A percentile compares a stretch with the other conserved stretches of the same genome.
These are phyloP conservation scores for Melampsora americana DNA, from an alignment of 1,284 basidiomycete species.

Conservation along the genomic window DNA sequence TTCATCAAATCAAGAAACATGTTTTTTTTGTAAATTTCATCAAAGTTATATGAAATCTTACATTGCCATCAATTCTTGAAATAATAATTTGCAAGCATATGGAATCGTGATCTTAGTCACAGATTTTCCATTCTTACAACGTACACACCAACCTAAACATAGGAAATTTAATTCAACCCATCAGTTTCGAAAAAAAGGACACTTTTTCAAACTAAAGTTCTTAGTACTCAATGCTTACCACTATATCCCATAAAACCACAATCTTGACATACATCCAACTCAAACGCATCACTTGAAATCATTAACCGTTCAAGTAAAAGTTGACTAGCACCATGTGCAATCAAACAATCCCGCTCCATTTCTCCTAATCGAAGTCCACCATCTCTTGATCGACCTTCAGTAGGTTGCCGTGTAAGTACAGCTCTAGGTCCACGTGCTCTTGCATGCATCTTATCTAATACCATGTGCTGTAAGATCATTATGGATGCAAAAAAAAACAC, in stretches of 20 bases:
- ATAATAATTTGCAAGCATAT: slow-evolving; percentile 92
- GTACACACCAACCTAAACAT: slow-evolving; percentile 49
- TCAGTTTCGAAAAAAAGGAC: slow-evolving; percentile 61
- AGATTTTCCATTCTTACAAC: slow-evolving; percentile 90
- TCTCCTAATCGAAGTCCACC: slow-evolving; percentile 95
- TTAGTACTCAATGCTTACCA: slow-evolving; percentile 57
- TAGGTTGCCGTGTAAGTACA: slow-evolving; percentile 93
- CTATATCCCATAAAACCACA: slow-evolving; percentile 97
- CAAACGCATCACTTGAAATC: slow-evolving; percentile 82
- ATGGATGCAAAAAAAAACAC: slow-evolving; percentile 40
- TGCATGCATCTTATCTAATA: slow-evolving; percentile 99
- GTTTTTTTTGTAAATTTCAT: no score
- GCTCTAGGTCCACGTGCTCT: slow-evolving; percentile 93
- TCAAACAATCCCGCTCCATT: slow-evolving; percentile 88
- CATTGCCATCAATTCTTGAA: slow-evolving; percentile 73
- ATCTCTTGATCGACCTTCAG: slow-evolving; percentile 94
- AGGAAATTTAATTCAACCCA: not conserved
- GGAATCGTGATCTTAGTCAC: slow-evolving; percentile 97
- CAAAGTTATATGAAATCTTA: slow-evolving; percentile 6
- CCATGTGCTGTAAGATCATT: slow-evolving; percentile 74
- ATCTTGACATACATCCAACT: slow-evolving; percentile 89
- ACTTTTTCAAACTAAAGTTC: not conserved
- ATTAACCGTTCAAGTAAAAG: slow-evolving; percentile 91
- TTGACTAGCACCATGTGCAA: slow-evolving; percentile 91
- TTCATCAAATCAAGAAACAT: not conserved